Evolutionary conservation across 805 yeast genomes (phyloP).

Genomic region (Yarrowia porcina): DNA sequence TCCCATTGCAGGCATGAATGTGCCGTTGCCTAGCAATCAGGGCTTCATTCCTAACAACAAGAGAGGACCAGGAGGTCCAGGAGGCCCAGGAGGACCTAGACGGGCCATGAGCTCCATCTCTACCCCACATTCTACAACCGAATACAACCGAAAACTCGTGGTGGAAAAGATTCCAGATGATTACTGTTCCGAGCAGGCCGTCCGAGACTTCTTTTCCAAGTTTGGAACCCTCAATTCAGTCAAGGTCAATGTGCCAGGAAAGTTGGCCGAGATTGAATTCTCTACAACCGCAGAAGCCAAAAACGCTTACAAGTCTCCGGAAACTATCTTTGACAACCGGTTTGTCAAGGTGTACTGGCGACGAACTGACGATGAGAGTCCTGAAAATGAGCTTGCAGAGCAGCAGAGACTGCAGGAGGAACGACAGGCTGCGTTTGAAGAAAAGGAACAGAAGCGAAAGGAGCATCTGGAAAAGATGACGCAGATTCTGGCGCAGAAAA

Average conservation of each 20-base stretch:
- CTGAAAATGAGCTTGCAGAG: constrained; percentile 41
- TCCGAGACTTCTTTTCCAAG: constrained; percentile 42
- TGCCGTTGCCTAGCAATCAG: constrained; percentile 31
- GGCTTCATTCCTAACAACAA: constrained; percentile 30
- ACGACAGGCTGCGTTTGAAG: constrained; percentile 45
- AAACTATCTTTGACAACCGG: constrained; percentile 48
- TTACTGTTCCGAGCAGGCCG: constrained; percentile 38
- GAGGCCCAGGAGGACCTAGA: not conserved
- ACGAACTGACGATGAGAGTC: constrained; percentile 29
- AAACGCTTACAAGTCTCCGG: constrained; percentile 45
- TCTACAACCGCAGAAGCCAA: constrained; percentile 41
- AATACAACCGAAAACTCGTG: constrained; percentile 38
- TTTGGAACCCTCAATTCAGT: constrained; percentile 43
- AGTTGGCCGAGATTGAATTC: constrained; percentile 44
- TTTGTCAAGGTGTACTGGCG: constrained; percentile 49
- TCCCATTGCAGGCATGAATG: constrained; percentile 23
- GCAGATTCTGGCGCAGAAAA: constrained; percentile 40
- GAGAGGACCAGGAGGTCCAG: no score
- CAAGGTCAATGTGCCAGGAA: constrained; percentile 33
- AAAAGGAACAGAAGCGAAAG: constrained; percentile 39
- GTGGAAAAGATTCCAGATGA: constrained; percentile 48
- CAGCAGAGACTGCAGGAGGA: constrained; percentile 41
- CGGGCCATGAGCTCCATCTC: constrained; percentile 27
- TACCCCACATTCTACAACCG: constrained; percentile 32
- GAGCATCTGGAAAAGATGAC: constrained; percentile 38